These are phyloP conservation scores for Ascochyta clinopodiicola DNA, from an alignment of 2,329 filamentous ascomycete species.

Conservation along the genomic window DNA sequence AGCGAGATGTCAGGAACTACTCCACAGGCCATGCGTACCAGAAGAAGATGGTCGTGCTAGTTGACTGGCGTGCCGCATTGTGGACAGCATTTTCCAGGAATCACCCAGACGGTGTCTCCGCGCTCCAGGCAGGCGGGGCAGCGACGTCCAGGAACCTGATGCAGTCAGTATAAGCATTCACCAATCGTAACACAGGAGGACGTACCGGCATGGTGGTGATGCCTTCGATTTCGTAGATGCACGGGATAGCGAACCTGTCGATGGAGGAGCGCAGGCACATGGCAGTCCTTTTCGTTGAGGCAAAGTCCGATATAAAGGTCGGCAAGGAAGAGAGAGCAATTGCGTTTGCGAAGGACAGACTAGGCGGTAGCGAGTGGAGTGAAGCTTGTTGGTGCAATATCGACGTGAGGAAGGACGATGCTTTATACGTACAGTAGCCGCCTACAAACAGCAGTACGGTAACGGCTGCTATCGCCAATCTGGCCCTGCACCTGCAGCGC, in stretches of 20 bases:
- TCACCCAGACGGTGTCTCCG: constrained; percentile 51
- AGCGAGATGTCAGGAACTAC: background rate
- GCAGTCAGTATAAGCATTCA: constrained; percentile 2
- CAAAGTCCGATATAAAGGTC: background rate
- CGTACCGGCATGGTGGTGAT: constrained; percentile 45
- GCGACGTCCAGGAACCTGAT: constrained; percentile 49
- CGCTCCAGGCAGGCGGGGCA: constrained; percentile 50
- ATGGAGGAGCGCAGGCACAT: constrained; percentile 40
- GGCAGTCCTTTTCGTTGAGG: background rate
- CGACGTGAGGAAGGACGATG: background rate
- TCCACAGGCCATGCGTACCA: constrained; percentile 1
- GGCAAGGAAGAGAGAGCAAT: background rate
- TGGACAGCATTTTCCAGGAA: constrained; percentile 50
- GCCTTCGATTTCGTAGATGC: constrained; percentile 39
- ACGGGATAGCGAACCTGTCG: constrained; percentile 34
- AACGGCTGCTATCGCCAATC: constrained; percentile 8
- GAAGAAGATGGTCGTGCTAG: constrained; percentile 17
- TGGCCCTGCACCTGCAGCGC: constrained; percentile 14
- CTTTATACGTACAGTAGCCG: constrained; percentile 12
- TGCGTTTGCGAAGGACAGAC: background rate
- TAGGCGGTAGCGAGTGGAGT: background rate
- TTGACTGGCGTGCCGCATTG: constrained; percentile 51
- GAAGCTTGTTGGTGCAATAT: constrained; percentile 1
- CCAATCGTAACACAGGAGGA: background rate
- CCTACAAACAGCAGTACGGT: background rate